phyloP scores from a whole-genome alignment of 2,329 filamentous ascomycete species.

The Talaromyces sp. region DNA sequence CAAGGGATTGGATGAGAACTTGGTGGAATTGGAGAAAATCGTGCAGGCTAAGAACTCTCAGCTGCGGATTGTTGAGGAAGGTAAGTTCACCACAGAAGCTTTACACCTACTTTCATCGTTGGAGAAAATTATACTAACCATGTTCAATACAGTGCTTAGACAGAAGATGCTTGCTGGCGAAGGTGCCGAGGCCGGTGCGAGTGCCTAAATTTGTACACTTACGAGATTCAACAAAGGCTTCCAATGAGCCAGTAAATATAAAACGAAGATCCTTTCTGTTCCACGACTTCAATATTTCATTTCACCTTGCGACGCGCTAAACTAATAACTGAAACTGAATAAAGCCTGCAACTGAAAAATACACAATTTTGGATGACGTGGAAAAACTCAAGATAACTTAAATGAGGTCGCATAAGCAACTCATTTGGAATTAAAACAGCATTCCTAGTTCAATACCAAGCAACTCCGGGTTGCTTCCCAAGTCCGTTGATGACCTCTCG shows the following conservation, averaged over 20 bases:
- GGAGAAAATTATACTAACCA: slow-evolving; percentile 21
- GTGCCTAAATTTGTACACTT: slow-evolving; percentile 16
- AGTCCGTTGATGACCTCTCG: not conserved
- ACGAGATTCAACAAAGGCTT: slow-evolving; percentile 4
- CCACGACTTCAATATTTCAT: not conserved
- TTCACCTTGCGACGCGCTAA: not conserved
- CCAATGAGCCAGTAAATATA: slow-evolving; percentile 8
- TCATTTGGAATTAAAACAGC: slow-evolving; percentile 26
- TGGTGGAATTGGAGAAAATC: slow-evolving; percentile 69
- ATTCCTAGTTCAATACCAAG: slow-evolving; percentile 32
- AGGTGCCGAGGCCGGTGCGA: slow-evolving; percentile 30
- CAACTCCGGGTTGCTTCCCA: slow-evolving; percentile 9
- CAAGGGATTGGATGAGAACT: slow-evolving; percentile 64
- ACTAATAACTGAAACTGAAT: too few species aligned
- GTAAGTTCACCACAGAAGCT: slow-evolving; percentile 48
- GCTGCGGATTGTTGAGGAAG: slow-evolving; percentile 84
- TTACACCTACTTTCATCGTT: not conserved
- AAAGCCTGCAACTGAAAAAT: too few species aligned
- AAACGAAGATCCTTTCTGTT: not conserved
- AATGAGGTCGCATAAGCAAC: not conserved
- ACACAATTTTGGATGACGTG: not conserved
- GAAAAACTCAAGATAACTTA: not conserved
- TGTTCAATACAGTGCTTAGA: slow-evolving; percentile 53
- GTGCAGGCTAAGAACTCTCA: slow-evolving; percentile 79
- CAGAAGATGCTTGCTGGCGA: slow-evolving; percentile 56